These are phyloP conservation scores for Acanthamoeba castellanii DNA, from an alignment of 208 protist genomes.

Conservation along the genomic window DNA sequence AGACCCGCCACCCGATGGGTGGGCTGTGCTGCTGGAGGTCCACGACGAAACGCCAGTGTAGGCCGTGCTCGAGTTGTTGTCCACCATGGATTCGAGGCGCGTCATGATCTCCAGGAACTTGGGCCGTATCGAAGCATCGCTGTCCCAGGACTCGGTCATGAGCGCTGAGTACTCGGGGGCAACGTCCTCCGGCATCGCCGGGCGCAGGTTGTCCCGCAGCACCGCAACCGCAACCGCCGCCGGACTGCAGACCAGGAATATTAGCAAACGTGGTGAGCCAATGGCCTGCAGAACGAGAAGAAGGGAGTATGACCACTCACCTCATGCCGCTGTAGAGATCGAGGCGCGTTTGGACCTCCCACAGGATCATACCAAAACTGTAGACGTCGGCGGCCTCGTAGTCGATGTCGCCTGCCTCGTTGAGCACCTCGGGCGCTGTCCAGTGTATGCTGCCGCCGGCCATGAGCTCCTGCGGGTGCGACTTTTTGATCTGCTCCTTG, in stretches of 20 bases:
- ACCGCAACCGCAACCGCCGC: constrained; percentile 65
- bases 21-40: no score
- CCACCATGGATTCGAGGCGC: background rate
- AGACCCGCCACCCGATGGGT: no score
- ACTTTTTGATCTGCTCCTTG: background rate
- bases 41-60: no score
- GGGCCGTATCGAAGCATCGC: constrained; percentile 22
- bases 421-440: constrained; percentile 48
- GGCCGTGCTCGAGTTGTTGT: background rate
- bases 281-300: no score
- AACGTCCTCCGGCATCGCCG: background rate
- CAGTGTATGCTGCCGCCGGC: background rate
- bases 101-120: constrained; percentile 63
- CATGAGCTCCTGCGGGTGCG: background rate
- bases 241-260: background rate
- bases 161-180: background rate
- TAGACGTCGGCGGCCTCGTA: constrained; percentile 16
- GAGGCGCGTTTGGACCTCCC: constrained; percentile 34
- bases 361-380: constrained; percentile 59
- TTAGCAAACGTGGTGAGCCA: no score
- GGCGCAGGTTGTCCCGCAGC: constrained; percentile 59
- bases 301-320: background rate
- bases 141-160: constrained; percentile 4
- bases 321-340: background rate
- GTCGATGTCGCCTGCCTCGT: background rate